Evolutionary conservation across 768 basidiomycete species (phyloP).

Genomic region (Lactarius sanguifluus): DNA sequence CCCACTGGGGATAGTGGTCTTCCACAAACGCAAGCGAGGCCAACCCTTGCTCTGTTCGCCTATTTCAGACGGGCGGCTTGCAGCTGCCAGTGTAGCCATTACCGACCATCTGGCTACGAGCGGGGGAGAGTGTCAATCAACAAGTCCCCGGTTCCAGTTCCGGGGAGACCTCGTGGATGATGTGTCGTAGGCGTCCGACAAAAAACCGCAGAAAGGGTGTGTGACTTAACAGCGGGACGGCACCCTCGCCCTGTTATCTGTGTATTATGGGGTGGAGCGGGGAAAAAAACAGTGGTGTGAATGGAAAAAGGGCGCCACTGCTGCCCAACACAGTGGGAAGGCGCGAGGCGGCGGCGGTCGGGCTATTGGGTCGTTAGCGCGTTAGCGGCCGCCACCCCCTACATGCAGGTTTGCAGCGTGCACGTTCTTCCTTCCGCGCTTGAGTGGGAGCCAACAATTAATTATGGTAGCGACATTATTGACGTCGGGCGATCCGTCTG

Average conservation of each 20-base stretch:
- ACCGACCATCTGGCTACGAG: background rate
- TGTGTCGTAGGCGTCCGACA: background rate
- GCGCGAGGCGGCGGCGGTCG: background rate
- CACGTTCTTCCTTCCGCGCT: conserved; percentile 1
- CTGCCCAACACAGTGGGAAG: background rate
- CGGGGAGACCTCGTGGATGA: background rate
- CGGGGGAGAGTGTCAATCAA: background rate
- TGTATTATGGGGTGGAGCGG: background rate
- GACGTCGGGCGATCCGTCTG: conserved; percentile 4
- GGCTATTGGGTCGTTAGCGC: background rate
- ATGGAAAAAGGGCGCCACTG: background rate
- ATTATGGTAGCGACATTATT: background rate
- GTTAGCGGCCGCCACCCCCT: background rate
- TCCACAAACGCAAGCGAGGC: background rate
- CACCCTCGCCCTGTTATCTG: background rate
- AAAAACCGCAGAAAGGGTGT: background rate
- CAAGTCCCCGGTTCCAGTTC: background rate
- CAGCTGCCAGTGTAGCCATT: background rate
- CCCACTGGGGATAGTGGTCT: background rate
- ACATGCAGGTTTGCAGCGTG: background rate
- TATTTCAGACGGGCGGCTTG: background rate
- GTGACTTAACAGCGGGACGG: background rate
- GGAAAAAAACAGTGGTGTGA: background rate
- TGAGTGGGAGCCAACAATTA: background rate
- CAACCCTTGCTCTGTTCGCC: background rate